Evolutionary conservation across 257 asterid species (phyloP).

Genomic region (Solanum commersonii): DNA sequence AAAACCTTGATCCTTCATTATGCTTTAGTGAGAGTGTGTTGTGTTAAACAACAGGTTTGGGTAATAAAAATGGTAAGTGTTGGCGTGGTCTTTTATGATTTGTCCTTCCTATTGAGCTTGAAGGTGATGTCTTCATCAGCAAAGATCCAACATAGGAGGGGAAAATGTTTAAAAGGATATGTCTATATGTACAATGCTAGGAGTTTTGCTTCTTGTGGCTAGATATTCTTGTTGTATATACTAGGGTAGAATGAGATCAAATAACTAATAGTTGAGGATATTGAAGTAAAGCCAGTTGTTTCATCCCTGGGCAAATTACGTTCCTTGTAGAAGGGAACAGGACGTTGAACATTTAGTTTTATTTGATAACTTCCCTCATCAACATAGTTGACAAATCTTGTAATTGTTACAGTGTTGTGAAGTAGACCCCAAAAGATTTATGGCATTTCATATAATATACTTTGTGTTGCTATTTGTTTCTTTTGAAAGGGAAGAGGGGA

Average conservation of each 20-base stretch:
- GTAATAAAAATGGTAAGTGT: background rate
- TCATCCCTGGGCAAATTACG: background rate
- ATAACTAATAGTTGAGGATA: background rate
- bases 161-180: background rate
- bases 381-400: background rate
- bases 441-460: background rate
- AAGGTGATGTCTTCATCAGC: background rate
- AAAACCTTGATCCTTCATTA: background rate
- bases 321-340: background rate
- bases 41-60: constrained; percentile 15
- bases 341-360: background rate
- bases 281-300: background rate
- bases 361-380: background rate
- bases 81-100: background rate
- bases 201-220: background rate
- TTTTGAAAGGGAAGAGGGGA: background rate
- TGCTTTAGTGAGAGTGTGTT: background rate
- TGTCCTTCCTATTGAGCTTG: background rate
- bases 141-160: background rate
- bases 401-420: background rate
- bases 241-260: background rate
- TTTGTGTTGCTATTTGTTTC: background rate
- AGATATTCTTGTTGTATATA: background rate
- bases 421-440: background rate
- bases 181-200: background rate